Evolutionary conservation across 1,284 basidiomycete species (phyloP), one percentile per base, ranked within the genome.

Genomic region (Naganishia sp.): DNA sequence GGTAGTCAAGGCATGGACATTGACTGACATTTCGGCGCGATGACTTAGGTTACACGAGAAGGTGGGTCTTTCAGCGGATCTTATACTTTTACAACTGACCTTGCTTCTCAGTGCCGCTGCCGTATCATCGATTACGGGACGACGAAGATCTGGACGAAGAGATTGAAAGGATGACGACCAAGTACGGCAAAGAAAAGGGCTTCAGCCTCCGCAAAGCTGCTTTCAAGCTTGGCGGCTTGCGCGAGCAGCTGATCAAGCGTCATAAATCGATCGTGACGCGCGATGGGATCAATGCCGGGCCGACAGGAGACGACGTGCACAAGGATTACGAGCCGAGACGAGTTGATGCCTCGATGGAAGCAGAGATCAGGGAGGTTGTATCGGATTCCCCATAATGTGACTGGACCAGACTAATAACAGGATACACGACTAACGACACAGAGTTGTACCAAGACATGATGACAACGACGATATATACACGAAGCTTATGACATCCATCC

Each of bases 131-230:
- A 10, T 31, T 66, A 15, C 47, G 42, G 23, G 66, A 67, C 31
- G 62, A 67, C 31, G 67, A 68, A 23, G 67, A 68, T 41, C 41
- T 57, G n/a, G 68, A 69, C 42, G 68, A 69, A 15, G 67, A 65
- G 17, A n/a, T 67, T 15, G 50, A 52, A 31, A 23, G 23, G 18
- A 50, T 61, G 6, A 49, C 39, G 9, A 23, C 41, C 0, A 61
- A 51, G 25, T 61, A 51, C 41, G 47, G 58, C 23, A 53, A 56
- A 53, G 58, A 51, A 17, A 56, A 62, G 23, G 66, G 66, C 13
- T 57, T 56, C 46, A 61, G 66, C 50, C 60, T 67, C 11, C 66
- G 61, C 6, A 47, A 52, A n/a, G 53, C 66, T 46, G 66, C 66
- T 11, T 35, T 67, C 46, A 41, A 39, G 39, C 60, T 67, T 25